These are phyloP conservation scores for Excoecaria agallocha DNA, from an alignment of 345 rosid species.

Conservation along the genomic window DNA sequence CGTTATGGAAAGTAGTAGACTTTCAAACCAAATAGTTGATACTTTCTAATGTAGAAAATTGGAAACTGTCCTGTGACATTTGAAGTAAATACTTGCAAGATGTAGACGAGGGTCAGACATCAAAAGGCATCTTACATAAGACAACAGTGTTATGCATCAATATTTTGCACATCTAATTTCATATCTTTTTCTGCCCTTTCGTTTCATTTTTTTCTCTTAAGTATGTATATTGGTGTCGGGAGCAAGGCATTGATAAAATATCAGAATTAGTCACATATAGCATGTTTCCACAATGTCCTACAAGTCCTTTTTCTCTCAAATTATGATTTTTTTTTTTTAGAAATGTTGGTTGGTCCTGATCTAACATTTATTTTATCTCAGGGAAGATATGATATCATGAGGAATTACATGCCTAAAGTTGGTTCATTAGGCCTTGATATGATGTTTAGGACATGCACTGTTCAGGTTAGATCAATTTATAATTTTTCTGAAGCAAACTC, in stretches of 20 bases:
- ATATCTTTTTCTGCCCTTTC: not conserved
- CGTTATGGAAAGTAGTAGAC: not conserved
- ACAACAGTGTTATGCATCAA: not conserved
- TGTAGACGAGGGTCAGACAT: not conserved
- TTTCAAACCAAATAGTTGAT: not conserved
- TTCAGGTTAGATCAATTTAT: slow-evolving; percentile 65
- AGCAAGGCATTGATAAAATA: not conserved
- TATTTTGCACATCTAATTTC: no score
- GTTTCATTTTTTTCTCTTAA: no score
- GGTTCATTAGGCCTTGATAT: slow-evolving; percentile 93
- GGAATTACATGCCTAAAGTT: slow-evolving; percentile 98
- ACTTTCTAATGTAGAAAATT: not conserved
- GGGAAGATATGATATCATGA: slow-evolving; percentile 98
- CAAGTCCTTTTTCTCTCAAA: not conserved
- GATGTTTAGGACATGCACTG: slow-evolving; percentile 98
- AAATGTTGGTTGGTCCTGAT: slow-evolving; percentile 9
- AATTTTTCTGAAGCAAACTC: slow-evolving; percentile 12
- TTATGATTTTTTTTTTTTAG: slow-evolving; percentile 14
- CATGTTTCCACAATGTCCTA: not conserved
- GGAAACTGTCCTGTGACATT: not conserved
- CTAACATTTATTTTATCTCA: slow-evolving; percentile 43
- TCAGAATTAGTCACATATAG: not conserved
- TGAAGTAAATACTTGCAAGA: not conserved
- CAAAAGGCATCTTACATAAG: not conserved
- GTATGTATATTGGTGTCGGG: not conserved